A percentile compares a stretch with the other conserved stretches of the same genome.
Evolutionary conservation across 176 grass and related monocot species (phyloP).

Genomic region (Aegilops tauschii): DNA sequence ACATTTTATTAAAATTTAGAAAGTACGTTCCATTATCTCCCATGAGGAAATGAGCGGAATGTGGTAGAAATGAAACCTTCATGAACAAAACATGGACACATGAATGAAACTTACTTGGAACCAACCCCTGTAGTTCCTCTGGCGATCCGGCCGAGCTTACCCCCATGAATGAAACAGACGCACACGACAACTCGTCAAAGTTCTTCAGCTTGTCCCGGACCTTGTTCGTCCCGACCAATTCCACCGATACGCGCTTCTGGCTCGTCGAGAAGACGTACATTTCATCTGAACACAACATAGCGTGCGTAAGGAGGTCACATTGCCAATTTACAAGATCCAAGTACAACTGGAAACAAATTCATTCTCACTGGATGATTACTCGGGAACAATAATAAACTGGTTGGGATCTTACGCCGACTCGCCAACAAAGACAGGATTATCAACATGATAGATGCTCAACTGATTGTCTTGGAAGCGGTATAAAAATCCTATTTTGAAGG

Average conservation of each 20-base stretch:
- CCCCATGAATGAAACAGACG: constrained; percentile 79
- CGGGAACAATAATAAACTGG: not conserved
- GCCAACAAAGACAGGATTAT: not conserved
- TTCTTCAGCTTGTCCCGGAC: constrained; percentile 87
- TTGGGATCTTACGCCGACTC: not conserved
- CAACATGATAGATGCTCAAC: not conserved
- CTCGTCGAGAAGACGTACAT: constrained; percentile 95
- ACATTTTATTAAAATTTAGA: no score
- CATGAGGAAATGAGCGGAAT: not conserved
- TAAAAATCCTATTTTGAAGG: no score
- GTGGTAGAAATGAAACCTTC: not conserved
- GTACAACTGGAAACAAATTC: not conserved
- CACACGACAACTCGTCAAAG: constrained; percentile 53
- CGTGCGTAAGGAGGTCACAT: not conserved
- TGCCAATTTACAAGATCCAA: not conserved
- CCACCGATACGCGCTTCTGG: constrained; percentile 71
- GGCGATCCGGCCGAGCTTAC: constrained; percentile 58
- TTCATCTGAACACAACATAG: constrained; percentile 55
- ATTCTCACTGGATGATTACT: not conserved
- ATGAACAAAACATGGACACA: not conserved
- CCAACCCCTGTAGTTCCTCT: constrained; percentile 52
- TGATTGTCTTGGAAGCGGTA: no score
- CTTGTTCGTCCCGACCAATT: constrained; percentile 82
- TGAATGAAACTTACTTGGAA: constrained; percentile 67
- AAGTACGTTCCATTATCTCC: not conserved